Percentiles rank a stretch among this genome's conserved stretches.
Conservation (phyloP, 1,284 basidiomycete genomes). For the Fistulina hepatica region DNA sequence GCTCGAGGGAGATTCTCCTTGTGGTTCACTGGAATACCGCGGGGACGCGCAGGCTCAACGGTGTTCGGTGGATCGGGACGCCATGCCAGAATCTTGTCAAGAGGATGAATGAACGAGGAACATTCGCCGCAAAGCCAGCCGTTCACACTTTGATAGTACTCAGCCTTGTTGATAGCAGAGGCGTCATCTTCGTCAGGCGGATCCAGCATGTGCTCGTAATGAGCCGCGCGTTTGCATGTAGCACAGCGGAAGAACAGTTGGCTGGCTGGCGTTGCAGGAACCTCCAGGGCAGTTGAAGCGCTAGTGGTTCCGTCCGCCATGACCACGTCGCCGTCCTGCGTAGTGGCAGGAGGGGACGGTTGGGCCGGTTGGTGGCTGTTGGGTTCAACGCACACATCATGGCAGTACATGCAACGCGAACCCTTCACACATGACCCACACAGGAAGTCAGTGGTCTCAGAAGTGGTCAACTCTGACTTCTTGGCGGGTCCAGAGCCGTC, state of each 20-base stretch:
- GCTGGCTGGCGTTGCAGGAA: constrained; percentile 17
- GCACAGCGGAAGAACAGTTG: constrained; percentile 70
- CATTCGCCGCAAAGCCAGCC: constrained; percentile 79
- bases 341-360: constrained; percentile 11
- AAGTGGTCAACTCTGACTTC: constrained; percentile 34
- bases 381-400: constrained; percentile 41
- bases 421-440: constrained; percentile 53
- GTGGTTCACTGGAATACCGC: no score
- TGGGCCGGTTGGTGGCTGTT: constrained; percentile 24
- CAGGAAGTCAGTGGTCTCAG: constrained; percentile 67
- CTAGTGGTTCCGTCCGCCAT: constrained; percentile 24
- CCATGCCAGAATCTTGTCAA: constrained; percentile 93
- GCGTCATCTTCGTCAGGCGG: constrained; percentile 31
- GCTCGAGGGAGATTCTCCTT: constrained; percentile 65
- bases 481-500: constrained; percentile 24
- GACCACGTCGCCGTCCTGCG: constrained; percentile 20
- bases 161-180: constrained; percentile 37
- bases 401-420: constrained; percentile 70
- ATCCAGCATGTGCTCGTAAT: constrained; percentile 64
- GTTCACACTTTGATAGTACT: constrained; percentile 49
- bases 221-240: constrained; percentile 69
- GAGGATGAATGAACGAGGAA: constrained; percentile 51
- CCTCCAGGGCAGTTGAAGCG: constrained; percentile 11
- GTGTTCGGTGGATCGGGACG: constrained; percentile 61
- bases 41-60: constrained; percentile 38